Evolutionary conservation across 1,284 basidiomycete species (phyloP).

Genomic region (Moesziomyces antarcticus): DNA sequence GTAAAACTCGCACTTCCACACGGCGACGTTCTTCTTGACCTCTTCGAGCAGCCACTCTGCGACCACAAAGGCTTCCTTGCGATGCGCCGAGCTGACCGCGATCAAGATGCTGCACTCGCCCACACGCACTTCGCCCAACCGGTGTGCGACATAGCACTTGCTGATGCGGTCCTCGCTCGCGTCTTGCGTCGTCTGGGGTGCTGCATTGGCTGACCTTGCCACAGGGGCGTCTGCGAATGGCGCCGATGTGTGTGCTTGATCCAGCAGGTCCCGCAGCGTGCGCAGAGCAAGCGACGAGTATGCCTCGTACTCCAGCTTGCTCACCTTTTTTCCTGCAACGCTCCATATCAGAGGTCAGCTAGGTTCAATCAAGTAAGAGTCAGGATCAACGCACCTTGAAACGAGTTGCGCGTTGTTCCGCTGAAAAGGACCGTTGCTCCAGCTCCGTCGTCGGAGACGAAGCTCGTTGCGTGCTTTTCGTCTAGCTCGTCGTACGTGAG

Average conservation of each 20-base stretch:
- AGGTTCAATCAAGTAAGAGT: too few relatives aligned
- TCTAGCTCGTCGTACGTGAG: constrained; percentile 53
- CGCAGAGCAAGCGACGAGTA: constrained; percentile 85
- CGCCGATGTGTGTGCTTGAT: constrained; percentile 23
- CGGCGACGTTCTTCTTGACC: constrained; percentile 82
- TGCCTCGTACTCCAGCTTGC: constrained; percentile 79
- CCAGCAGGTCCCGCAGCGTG: constrained; percentile 69
- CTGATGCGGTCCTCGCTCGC: constrained; percentile 20
- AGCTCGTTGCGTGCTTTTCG: constrained; percentile 29
- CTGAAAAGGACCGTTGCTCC: constrained; percentile 74
- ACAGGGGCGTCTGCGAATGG: constrained; percentile 16
- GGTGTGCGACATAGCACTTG: constrained; percentile 76
- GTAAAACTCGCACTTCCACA: constrained; percentile 86
- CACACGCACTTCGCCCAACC: constrained; percentile 81
- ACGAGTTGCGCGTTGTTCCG: constrained; percentile 77
- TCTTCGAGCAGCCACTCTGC: constrained; percentile 85
- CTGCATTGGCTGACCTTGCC: constrained; percentile 16
- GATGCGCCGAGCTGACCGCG: constrained; percentile 84
- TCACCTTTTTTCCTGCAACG: constrained; percentile 76
- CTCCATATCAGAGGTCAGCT: background rate
- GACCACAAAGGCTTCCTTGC: constrained; percentile 81
- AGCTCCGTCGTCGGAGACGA: constrained; percentile 43
- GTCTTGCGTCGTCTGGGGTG: background rate
- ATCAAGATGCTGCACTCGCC: constrained; percentile 85
- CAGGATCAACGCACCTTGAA: constrained; percentile 69